Base-by-base conservation (phyloP, 345 rosid genomes). In the Angophora floribunda region DNA sequence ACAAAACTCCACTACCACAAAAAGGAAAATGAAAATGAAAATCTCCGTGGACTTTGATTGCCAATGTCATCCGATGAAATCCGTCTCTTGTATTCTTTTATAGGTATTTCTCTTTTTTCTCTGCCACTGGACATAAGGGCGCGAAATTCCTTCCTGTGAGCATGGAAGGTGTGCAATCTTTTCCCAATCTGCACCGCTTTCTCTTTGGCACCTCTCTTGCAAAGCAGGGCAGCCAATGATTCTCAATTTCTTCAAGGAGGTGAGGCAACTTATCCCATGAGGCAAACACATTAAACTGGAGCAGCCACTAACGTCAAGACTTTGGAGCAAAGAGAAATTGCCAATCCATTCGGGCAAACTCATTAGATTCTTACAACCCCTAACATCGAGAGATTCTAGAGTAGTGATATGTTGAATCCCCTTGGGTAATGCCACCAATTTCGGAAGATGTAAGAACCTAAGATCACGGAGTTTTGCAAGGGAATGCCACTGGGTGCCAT, bases 361-460 rank as follows among this genome's bases (percentile, higher is more conserved):
- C 19, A 0, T 21, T 0, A 86, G 12, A 2, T 30, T 19, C 67
- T 7, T 0, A 41, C 70, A 55, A 0, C 0, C 0, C 4, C 1
- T 0, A 21, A 86, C 9, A 2, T 2, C 0, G 7, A 86, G 87
- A 7, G 9, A 21, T 65, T 55, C 30, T 0, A 86, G 1, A n/a
- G 41, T 55, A 22, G 19, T 10, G 6, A 52, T 7, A 7, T 55
- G 51, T n/a, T 55, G 24, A 86, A 52, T 19, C 51, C 26, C 44
- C 51, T 86, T 0, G 0, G 70, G 47, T 32, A 65, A 86, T 0
- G 9, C 10, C 51, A 10, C 21, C 22, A 41, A 10, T 1, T 36
- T 13, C 2, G 4, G 8, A 61, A 28, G 4, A 13, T 0, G 0
- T 7, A 0, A 0, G 70, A 63, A 6, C 0, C 0, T 0, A 63